phyloP scores from a whole-genome alignment of 2,329 filamentous ascomycete genomes.

The Fusarium caatingaense region DNA sequence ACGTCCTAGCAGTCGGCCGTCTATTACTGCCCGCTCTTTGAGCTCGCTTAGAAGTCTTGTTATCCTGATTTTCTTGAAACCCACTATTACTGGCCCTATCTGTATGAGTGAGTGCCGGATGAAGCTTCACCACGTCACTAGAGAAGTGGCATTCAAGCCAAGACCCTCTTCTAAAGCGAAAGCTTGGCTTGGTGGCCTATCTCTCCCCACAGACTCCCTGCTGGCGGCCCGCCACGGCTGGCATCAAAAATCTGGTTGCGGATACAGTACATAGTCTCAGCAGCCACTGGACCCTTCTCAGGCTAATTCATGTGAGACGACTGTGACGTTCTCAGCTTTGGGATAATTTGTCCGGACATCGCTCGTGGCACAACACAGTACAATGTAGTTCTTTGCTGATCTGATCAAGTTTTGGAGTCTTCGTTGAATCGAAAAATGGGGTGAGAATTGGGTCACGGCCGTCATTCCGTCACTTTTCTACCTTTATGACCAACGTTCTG shows the following conservation, averaged over 20 bases:
- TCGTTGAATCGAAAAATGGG: not conserved
- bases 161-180: slow-evolving; percentile 33
- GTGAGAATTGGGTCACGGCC: not conserved
- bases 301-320: slow-evolving; percentile 17
- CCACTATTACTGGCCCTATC: slow-evolving; percentile 27
- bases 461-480: slow-evolving; percentile 1
- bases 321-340: slow-evolving; percentile 23
- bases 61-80: slow-evolving; percentile 7
- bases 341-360: slow-evolving; percentile 14
- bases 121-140: slow-evolving; percentile 17
- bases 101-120: slow-evolving; percentile 15
- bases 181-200: slow-evolving; percentile 28
- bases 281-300: slow-evolving; percentile 18
- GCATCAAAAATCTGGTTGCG: slow-evolving; percentile 34
- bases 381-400: slow-evolving; percentile 40
- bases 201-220: slow-evolving; percentile 41
- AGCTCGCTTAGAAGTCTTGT: not conserved
- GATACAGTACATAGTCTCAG: slow-evolving; percentile 11
- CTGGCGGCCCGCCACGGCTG: slow-evolving; percentile 45
- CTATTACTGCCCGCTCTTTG: not conserved
- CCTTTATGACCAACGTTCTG: not conserved
- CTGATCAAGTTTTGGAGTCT: slow-evolving; percentile 17
- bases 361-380: slow-evolving; percentile 32
- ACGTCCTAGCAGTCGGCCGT: not conserved
- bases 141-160: slow-evolving; percentile 21